A percentile compares a stretch with the other conserved stretches of the same genome.
Conservation (phyloP, 331 rosid species). For the Saraca asoca region DNA sequence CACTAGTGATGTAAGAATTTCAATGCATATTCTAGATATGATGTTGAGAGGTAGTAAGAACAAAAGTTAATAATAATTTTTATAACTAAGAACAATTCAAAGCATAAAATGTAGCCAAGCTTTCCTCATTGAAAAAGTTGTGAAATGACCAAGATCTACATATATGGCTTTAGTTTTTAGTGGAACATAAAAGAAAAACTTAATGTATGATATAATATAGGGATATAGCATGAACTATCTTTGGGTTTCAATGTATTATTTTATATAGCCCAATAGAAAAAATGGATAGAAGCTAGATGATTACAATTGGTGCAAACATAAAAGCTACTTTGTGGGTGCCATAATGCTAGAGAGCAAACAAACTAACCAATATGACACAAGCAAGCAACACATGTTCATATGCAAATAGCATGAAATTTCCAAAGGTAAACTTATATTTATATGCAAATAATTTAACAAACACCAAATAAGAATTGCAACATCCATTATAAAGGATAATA, state of each 20-base stretch:
- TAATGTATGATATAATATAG: constrained; percentile 69
- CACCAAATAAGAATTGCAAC: constrained; percentile 20
- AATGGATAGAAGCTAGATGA: constrained; percentile 74
- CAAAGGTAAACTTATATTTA: constrained; percentile 10
- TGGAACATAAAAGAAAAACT: constrained; percentile 46
- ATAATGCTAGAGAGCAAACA: constrained; percentile 86
- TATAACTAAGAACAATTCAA: not conserved
- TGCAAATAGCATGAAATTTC: constrained; percentile 34
- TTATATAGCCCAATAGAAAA: constrained; percentile 79
- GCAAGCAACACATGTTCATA: constrained; percentile 75
- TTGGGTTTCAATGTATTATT: constrained; percentile 73
- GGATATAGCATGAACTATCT: constrained; percentile 59
- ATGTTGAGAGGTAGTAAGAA: too few species aligned
- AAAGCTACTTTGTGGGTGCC: constrained; percentile 87
- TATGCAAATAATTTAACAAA: not conserved
- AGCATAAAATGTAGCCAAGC: constrained; percentile 9
- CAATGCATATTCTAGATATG: too few species aligned
- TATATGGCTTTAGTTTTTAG: too few species aligned
- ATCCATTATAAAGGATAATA: not conserved
- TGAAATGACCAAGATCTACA: too few species aligned
- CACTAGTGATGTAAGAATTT: too few species aligned
- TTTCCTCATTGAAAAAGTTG: too few species aligned
- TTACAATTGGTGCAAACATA: constrained; percentile 78
- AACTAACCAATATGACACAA: constrained; percentile 76
- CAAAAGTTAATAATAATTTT: not conserved